Conservation (phyloP, 2,329 filamentous ascomycete genomes). For the Pyrenochaeta sp. region DNA sequence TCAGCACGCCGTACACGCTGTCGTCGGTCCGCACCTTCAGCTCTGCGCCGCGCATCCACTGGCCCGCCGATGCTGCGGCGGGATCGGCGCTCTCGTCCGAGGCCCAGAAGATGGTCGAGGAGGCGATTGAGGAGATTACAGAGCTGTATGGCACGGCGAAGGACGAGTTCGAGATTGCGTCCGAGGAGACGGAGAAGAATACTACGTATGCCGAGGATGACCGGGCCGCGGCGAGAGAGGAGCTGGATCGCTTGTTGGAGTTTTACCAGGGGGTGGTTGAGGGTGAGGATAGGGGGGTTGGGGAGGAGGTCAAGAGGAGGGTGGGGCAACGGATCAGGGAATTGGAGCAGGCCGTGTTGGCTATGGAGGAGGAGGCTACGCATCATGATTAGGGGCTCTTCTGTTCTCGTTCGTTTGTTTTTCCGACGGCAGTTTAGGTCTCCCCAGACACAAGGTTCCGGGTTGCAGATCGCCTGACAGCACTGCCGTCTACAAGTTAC, state of each 20-base stretch:
- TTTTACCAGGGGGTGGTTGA: slow-evolving; percentile 55
- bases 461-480: no score
- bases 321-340: slow-evolving; percentile 61
- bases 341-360: slow-evolving; percentile 59
- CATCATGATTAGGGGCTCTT: slow-evolving; percentile 55
- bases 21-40: slow-evolving; percentile 43
- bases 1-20: slow-evolving; percentile 35
- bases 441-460: no score
- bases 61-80: slow-evolving; percentile 8
- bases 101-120: slow-evolving; percentile 33
- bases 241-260: slow-evolving; percentile 58
- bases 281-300: slow-evolving; percentile 51
- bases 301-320: slow-evolving; percentile 59
- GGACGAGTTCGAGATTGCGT: slow-evolving; percentile 59
- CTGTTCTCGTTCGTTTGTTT: background rate
- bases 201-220: slow-evolving; percentile 64
- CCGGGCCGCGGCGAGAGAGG: slow-evolving; percentile 60
- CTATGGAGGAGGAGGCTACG: slow-evolving; percentile 59
- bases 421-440: no score
- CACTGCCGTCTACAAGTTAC: no score
- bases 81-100: slow-evolving; percentile 23
- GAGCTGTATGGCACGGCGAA: slow-evolving; percentile 49
- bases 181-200: slow-evolving; percentile 61
- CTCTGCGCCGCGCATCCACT: slow-evolving; percentile 9
- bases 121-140: slow-evolving; percentile 43